These are phyloP conservation scores for Anaeromyces robustus DNA, from an alignment of 192 early-diverging fungal species.

Conservation along the genomic window DNA sequence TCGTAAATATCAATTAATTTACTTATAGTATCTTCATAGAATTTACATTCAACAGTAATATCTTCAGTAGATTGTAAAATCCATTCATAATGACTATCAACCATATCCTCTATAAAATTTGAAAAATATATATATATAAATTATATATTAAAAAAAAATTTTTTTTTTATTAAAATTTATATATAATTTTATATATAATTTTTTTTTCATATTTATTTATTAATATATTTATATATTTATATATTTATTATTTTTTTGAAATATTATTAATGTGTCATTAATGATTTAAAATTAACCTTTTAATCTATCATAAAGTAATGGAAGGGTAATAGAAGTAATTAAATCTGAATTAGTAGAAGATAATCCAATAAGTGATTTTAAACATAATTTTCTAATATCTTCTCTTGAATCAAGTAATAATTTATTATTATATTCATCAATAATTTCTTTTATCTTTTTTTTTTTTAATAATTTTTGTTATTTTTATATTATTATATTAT, in stretches of 20 bases:
- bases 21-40: background rate
- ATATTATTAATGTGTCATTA: too few relatives aligned
- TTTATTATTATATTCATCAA: background rate
- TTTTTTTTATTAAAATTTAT: too few relatives aligned
- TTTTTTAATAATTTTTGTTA: background rate
- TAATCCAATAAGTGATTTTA: background rate
- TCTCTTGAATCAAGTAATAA: background rate
- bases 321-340: background rate
- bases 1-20: background rate
- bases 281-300: background rate
- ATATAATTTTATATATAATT: too few relatives aligned
- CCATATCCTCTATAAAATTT: background rate
- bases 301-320: background rate
- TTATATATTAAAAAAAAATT: too few relatives aligned
- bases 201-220: too few relatives aligned
- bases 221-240: too few relatives aligned
- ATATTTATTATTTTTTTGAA: too few relatives aligned
- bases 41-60: background rate
- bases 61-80: background rate
- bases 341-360: background rate
- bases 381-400: background rate
- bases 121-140: too few relatives aligned
- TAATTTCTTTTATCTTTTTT: background rate
- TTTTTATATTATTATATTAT: too few relatives aligned
- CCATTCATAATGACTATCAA: background rate